Evolutionary conservation across 768 basidiomycete genomes (phyloP).

Genomic region (Pulveroboletus sp.): DNA sequence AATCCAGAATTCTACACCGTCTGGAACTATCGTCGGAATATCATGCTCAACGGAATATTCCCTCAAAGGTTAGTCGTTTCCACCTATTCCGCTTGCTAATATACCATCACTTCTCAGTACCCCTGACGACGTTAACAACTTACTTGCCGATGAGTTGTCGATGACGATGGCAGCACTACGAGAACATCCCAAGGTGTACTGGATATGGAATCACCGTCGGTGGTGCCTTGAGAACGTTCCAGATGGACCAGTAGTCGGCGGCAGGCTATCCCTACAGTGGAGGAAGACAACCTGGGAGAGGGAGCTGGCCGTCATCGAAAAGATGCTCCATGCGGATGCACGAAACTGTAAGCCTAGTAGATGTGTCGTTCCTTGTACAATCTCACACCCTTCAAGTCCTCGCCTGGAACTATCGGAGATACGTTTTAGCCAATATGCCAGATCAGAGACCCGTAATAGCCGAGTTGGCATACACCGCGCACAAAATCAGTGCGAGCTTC

Average conservation of each 20-base stretch:
- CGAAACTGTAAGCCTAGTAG: constrained; percentile 72
- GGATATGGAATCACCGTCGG: constrained; percentile 96
- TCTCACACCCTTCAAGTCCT: constrained; percentile 55
- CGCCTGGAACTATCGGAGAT: constrained; percentile 92
- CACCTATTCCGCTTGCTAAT: neutral
- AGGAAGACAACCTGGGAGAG: constrained; percentile 74
- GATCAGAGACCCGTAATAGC: constrained; percentile 46
- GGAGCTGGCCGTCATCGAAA: constrained; percentile 85
- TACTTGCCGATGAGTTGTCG: constrained; percentile 68
- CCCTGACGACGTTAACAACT: constrained; percentile 52
- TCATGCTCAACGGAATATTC: constrained; percentile 70
- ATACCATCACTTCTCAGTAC: constrained; percentile 40
- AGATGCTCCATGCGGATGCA: constrained; percentile 86
- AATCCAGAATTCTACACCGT: constrained; percentile 97
- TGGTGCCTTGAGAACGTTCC: constrained; percentile 94
- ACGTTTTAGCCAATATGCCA: constrained; percentile 71
- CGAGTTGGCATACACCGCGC: constrained; percentile 83
- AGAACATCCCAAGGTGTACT: constrained; percentile 90
- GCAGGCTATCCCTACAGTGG: constrained; percentile 57
- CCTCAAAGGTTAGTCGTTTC: constrained; percentile 46
- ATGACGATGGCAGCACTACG: constrained; percentile 81
- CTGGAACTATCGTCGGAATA: constrained; percentile 91
- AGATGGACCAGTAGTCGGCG: constrained; percentile 51
- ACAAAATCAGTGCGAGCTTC: constrained; percentile 90
- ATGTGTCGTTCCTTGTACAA: neutral